These are phyloP conservation scores for Dioszegia aurantiaca DNA, from an alignment of 768 basidiomycete genomes.

Conservation along the genomic window DNA sequence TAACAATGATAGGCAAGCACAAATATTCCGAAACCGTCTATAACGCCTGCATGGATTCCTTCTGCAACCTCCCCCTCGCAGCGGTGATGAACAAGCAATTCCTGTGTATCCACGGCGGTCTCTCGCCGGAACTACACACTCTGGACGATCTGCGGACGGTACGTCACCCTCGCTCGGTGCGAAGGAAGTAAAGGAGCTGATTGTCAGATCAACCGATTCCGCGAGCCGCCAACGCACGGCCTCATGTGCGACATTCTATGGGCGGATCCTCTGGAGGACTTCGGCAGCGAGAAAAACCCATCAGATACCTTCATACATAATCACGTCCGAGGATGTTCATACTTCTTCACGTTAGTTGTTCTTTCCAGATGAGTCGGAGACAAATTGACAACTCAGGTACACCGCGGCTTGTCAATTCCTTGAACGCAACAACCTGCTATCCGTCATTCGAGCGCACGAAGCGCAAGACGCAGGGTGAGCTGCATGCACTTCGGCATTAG, in stretches of 20 bases:
- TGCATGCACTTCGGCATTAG: not conserved
- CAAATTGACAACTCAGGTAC: slow-evolving; percentile 60
- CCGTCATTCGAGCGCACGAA: slow-evolving; percentile 96
- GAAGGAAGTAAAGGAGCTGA: not conserved
- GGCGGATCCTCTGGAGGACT: slow-evolving; percentile 97
- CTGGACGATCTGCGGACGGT: slow-evolving; percentile 88
- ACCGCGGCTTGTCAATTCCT: slow-evolving; percentile 96
- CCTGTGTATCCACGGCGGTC: slow-evolving; percentile 93
- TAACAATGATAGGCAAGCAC: slow-evolving; percentile 72
- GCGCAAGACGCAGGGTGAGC: slow-evolving; percentile 95
- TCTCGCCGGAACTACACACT: slow-evolving; percentile 91
- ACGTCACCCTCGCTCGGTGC: slow-evolving; percentile 54
- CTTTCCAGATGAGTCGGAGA: not conserved
- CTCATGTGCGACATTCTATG: slow-evolving; percentile 98
- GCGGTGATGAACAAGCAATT: slow-evolving; percentile 99
- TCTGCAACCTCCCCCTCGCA: slow-evolving; percentile 90
- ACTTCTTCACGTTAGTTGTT: slow-evolving; percentile 82
- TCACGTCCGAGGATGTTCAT: slow-evolving; percentile 93
- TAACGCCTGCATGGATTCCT: slow-evolving; percentile 96
- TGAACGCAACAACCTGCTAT: slow-evolving; percentile 91
- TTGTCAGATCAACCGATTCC: slow-evolving; percentile 87
- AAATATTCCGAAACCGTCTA: slow-evolving; percentile 97
- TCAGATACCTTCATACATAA: slow-evolving; percentile 90
- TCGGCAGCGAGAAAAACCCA: slow-evolving; percentile 81
- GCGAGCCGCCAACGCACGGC: slow-evolving; percentile 94